These are phyloP conservation scores for Exophiala spinifera DNA, from an alignment of 2,329 filamentous ascomycete genomes.

Conservation along the genomic window DNA sequence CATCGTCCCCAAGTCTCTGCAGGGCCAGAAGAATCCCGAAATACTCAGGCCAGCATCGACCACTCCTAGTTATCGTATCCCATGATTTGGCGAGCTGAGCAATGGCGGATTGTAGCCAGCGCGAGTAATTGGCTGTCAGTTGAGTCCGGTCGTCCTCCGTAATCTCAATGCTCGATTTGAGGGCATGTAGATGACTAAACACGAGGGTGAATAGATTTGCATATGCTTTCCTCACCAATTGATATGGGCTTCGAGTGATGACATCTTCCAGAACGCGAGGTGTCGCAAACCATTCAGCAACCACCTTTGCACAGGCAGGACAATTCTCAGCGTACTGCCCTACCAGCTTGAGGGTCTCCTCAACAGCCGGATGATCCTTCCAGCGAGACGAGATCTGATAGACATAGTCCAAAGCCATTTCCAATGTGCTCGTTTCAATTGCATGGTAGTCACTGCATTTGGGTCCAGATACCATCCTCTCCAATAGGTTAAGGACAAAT, in stretches of 20 bases:
- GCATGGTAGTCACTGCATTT: slow-evolving; percentile 49
- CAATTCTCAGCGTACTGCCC: slow-evolving; percentile 47
- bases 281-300: slow-evolving; percentile 23
- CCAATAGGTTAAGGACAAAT: slow-evolving; percentile 64
- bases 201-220: slow-evolving; percentile 15
- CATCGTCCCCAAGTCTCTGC: slow-evolving; percentile 57
- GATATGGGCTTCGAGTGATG: slow-evolving; percentile 22
- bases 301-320: slow-evolving; percentile 18
- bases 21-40: slow-evolving; percentile 70
- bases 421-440: slow-evolving; percentile 45
- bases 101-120: slow-evolving; percentile 13
- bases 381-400: slow-evolving; percentile 72
- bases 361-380: slow-evolving; percentile 65
- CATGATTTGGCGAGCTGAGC: slow-evolving; percentile 16
- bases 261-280: slow-evolving; percentile 19
- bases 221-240: slow-evolving; percentile 23
- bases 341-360: slow-evolving; percentile 55
- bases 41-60: slow-evolving; percentile 70
- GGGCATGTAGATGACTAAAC: slow-evolving; percentile 14
- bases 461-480: slow-evolving; percentile 50
- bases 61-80: slow-evolving; percentile 18
- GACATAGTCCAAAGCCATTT: slow-evolving; percentile 57
- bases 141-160: slow-evolving; percentile 5
- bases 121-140: slow-evolving; percentile 1
- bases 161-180: slow-evolving; percentile 1